Evolutionary conservation across 441 rosid genomes (phyloP), one percentile per base, ranked within the genome.

Genomic region (Brassica balearica): DNA sequence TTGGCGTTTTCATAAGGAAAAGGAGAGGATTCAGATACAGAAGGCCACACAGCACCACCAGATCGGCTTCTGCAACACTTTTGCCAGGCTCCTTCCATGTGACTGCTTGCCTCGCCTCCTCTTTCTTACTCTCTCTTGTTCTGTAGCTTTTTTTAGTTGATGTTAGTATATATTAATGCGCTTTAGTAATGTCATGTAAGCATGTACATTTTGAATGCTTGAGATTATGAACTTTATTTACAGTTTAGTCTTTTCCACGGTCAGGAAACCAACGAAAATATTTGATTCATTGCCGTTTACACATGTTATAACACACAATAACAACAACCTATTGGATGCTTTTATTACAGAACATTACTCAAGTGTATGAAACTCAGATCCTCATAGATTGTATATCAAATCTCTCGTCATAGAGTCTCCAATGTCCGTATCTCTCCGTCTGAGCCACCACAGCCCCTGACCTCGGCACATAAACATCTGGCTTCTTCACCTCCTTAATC

Each of bases 321-420:
- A 8, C 8, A 22, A 56, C 73, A 46, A 61, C 59, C 34, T 20
- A 61, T 25, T 1, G 25, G 70, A 3, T 48, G 74, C 38, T 5
- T 48, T 75, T 75, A 80, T 80, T 75, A 80, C 69, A 80, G 55
- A 70, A 70, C 46, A 43, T 25, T 0, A 6, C 1, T 0, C 10
- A 2, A 29, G 55, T 38, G 12, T 19, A 55, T 46, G 34, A 14
- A 77, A 38, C 17, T 87, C 86, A 93, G 70, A 91, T 69, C 25
- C 95, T 85, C 83, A 89, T 90, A 65, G 85, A 73, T 76, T 91
- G 92, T 1, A 89, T 90, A 55, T 84, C 92, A 79, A 93, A 93
- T 20, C 97, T 88, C 66, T 90, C 95, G 17, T 93, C 94, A 38
- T 91, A 91, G 74, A 93, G 81, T 48, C 84, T 83, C 96, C 98